Evolutionary conservation across 768 basidiomycete species (phyloP).

Genomic region (Tricholoma flavovirens): DNA sequence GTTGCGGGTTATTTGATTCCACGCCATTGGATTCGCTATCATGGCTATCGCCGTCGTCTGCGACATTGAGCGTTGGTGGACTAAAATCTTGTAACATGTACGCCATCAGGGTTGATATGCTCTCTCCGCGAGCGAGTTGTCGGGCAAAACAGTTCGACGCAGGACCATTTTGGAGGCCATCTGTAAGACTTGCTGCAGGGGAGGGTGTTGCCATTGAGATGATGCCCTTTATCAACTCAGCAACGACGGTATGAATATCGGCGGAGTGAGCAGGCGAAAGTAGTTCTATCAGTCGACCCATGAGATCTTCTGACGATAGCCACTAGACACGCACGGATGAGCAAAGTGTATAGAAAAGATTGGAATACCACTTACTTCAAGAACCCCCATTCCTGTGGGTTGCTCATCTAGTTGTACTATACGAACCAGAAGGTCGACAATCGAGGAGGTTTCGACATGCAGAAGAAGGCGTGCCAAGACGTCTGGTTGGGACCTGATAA

Average conservation of each 20-base stretch:
- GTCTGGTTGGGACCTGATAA: conserved; percentile 78
- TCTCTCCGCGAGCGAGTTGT: conserved; percentile 73
- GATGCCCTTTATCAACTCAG: conserved; percentile 90
- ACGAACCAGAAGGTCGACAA: conserved; percentile 87
- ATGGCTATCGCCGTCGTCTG: conserved; percentile 12
- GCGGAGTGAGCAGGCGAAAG: conserved; percentile 73
- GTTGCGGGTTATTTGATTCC: conserved; percentile 10
- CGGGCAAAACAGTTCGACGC: conserved; percentile 86
- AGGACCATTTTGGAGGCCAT: conserved; percentile 62
- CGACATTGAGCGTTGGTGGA: conserved; percentile 13
- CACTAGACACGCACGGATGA: conserved; percentile 44
- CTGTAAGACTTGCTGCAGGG: conserved; percentile 66
- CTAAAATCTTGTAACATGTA: conserved; percentile 74
- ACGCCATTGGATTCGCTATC: conserved; percentile 16
- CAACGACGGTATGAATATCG: conserved; percentile 78
- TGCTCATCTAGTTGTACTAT: conserved; percentile 88
- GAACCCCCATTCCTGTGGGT: conserved; percentile 72
- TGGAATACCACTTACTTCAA: conserved; percentile 63
- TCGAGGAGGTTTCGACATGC: conserved; percentile 85
- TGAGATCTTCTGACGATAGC: conserved; percentile 80
- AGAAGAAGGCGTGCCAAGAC: conserved; percentile 77
- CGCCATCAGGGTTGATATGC: conserved; percentile 61
- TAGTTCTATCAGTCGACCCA: conserved; percentile 73
- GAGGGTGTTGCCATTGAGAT: conserved; percentile 92
- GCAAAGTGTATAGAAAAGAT: conserved; percentile 12